Percentiles rank a stretch among this genome's conserved stretches.
phyloP scores from a whole-genome alignment of 2,329 filamentous ascomycete genomes.

The Hymenoscyphus infarciens region DNA sequence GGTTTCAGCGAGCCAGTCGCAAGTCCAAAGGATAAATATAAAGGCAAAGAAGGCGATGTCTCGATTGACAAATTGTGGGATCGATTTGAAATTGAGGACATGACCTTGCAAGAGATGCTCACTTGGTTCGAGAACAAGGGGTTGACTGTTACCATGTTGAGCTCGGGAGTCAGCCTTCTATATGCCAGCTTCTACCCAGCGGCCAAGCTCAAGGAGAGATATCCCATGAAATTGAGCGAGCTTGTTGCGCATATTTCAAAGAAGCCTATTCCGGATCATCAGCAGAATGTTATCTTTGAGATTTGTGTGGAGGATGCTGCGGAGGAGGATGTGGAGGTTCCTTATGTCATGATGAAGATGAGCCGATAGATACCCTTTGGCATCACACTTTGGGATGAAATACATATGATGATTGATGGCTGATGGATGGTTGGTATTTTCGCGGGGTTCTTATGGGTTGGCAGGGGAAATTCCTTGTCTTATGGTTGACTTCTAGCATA shows the following conservation, averaged over 20 bases:
- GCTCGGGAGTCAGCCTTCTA: conserved; percentile 91
- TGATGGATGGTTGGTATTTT: conserved; percentile 13
- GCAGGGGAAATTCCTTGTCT: too few relatives aligned
- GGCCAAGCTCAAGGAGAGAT: conserved; percentile 72
- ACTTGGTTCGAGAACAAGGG: conserved; percentile 78
- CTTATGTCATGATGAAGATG: conserved; percentile 85
- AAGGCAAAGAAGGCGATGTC: conserved; percentile 73
- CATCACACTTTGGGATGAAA: neutral
- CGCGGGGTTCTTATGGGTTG: neutral
- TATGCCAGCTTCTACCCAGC: conserved; percentile 91
- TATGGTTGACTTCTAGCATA: too few relatives aligned
- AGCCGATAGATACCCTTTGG: conserved; percentile 21
- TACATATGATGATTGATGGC: conserved; percentile 9
- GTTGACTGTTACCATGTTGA: conserved; percentile 84
- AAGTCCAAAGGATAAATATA: conserved; percentile 88
- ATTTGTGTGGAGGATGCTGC: conserved; percentile 85
- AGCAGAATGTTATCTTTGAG: conserved; percentile 95
- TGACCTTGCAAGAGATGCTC: conserved; percentile 80
- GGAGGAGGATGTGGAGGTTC: conserved; percentile 93
- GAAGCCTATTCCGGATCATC: conserved; percentile 85
- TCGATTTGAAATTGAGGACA: conserved; percentile 84
- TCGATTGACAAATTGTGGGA: conserved; percentile 97
- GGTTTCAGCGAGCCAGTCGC: conserved; percentile 96
- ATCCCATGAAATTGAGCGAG: conserved; percentile 79
- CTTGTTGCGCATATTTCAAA: conserved; percentile 86